Percentiles rank a stretch among this genome's conserved stretches.
Evolutionary conservation across 2,329 filamentous ascomycete species (phyloP).

Genomic region (Periglandula ipomoeae): DNA sequence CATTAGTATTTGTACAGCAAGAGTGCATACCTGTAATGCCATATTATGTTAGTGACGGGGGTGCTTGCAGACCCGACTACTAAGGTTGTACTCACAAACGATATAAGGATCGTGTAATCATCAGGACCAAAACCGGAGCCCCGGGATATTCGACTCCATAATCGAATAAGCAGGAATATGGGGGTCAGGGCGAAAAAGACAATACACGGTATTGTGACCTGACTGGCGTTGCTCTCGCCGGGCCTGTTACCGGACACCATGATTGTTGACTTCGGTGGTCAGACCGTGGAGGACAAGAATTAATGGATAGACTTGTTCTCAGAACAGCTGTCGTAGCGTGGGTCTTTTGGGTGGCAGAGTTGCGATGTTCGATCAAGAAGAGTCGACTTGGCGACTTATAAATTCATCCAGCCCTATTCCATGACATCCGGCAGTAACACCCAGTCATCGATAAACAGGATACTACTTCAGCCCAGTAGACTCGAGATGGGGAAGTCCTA

Average conservation of each 20-base stretch:
- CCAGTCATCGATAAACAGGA: neutral
- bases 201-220: constrained; percentile 29
- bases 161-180: constrained; percentile 27
- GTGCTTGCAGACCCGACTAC: no score
- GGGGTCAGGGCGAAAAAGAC: constrained; percentile 34
- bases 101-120: constrained; percentile 32
- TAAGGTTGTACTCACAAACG: constrained; percentile 24
- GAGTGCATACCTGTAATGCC: constrained; percentile 22
- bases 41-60: neutral
- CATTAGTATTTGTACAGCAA: constrained; percentile 28
- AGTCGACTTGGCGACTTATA: neutral
- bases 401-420: neutral
- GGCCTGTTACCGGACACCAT: constrained; percentile 18
- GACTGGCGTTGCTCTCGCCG: constrained; percentile 27
- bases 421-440: neutral
- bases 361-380: neutral
- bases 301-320: neutral
- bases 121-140: constrained; percentile 29
- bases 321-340: neutral
- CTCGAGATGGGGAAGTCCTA: neutral
- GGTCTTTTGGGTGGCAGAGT: neutral
- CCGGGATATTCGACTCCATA: constrained; percentile 30
- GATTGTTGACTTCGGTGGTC: neutral
- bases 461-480: neutral
- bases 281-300: neutral